A percentile compares a stretch with the other conserved stretches of the same genome.
phyloP scores from a whole-genome alignment of 352 stramenopile species.

The Globisporangium alternatum region DNA sequence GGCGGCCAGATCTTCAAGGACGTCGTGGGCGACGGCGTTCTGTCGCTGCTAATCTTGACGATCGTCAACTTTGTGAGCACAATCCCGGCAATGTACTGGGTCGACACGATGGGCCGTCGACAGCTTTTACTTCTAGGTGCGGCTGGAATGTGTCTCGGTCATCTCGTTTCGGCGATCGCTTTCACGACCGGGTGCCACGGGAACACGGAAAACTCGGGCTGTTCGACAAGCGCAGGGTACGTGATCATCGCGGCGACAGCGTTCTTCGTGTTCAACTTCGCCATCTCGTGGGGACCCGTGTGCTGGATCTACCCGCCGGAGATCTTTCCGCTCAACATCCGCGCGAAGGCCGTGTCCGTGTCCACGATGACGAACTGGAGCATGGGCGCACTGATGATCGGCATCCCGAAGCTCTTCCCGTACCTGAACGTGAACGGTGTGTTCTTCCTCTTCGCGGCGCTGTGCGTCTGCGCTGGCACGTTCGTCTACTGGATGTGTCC shows the following conservation, averaged over 20 bases:
- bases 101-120: constrained; percentile 37
- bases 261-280: constrained; percentile 54
- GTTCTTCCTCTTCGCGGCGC: constrained; percentile 49
- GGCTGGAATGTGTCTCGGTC: constrained; percentile 40
- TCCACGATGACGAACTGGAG: constrained; percentile 37
- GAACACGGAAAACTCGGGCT: constrained; percentile 20
- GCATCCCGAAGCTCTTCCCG: constrained; percentile 45
- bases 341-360: constrained; percentile 37
- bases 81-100: constrained; percentile 37
- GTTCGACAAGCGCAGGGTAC: constrained; percentile 22
- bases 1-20: constrained; percentile 39
- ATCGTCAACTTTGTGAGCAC: constrained; percentile 39
- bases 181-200: constrained; percentile 39
- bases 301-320: constrained; percentile 62
- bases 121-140: constrained; percentile 36
- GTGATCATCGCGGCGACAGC: constrained; percentile 33
- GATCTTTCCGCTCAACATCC: constrained; percentile 52
- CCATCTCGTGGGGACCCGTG: constrained; percentile 51
- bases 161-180: constrained; percentile 31
- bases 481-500: constrained; percentile 44
- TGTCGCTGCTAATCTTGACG: constrained; percentile 33
- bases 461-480: constrained; percentile 28
- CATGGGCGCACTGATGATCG: constrained; percentile 34
- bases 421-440: constrained; percentile 44
- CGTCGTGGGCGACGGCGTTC: constrained; percentile 28